phyloP scores from a whole-genome alignment of 73 alveolate species.

The Diophrys appendiculata region DNA sequence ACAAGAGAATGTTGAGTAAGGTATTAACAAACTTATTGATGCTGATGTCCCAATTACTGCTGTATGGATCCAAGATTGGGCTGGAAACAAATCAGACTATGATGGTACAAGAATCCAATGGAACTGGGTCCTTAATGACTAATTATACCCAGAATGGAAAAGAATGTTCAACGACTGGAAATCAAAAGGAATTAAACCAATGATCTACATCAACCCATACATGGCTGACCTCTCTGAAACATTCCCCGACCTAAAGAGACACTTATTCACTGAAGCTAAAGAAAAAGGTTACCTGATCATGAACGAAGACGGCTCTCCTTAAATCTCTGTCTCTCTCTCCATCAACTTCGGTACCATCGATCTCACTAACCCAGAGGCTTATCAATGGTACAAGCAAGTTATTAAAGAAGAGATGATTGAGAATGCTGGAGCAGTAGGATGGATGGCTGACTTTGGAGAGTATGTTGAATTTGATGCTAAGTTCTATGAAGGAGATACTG shows the following conservation, averaged over 20 bases:
- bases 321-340: slow-evolving; percentile 24
- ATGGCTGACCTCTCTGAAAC: slow-evolving; percentile 36
- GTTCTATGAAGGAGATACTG: slow-evolving; percentile 20
- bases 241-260: not conserved
- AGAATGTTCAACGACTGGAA: slow-evolving; percentile 38
- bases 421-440: slow-evolving; percentile 42
- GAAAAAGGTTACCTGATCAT: slow-evolving; percentile 30
- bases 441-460: slow-evolving; percentile 66
- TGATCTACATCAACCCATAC: slow-evolving; percentile 56
- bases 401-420: slow-evolving; percentile 39
- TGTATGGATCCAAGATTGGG: slow-evolving; percentile 60
- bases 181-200: slow-evolving; percentile 27
- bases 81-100: slow-evolving; percentile 34
- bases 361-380: slow-evolving; percentile 47
- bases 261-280: slow-evolving; percentile 31
- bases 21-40: slow-evolving; percentile 8
- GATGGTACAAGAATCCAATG: slow-evolving; percentile 45
- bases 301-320: slow-evolving; percentile 37
- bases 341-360: slow-evolving; percentile 49
- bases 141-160: slow-evolving; percentile 43
- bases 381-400: slow-evolving; percentile 19
- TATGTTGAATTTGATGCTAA: slow-evolving; percentile 36
- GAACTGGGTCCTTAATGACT: slow-evolving; percentile 44
- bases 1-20: slow-evolving; percentile 14
- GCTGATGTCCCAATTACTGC: slow-evolving; percentile 40